Percentiles rank a stretch among this genome's conserved stretches.
Evolutionary conservation across 768 basidiomycete genomes (phyloP).

Genomic region (Grammothele lineata): DNA sequence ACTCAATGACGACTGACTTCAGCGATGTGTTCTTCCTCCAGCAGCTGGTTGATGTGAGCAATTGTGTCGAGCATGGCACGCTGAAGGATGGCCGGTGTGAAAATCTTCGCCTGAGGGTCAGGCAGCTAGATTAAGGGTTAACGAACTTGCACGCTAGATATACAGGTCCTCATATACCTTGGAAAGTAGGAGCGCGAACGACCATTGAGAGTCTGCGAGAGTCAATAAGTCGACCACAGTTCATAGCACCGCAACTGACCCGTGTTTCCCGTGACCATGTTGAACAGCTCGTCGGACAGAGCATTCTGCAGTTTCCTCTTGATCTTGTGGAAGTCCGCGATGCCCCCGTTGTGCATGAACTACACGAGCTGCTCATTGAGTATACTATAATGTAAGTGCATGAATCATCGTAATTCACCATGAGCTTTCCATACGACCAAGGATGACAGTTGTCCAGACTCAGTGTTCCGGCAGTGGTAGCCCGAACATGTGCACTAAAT

Average conservation of each 20-base stretch:
- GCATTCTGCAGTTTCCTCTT: constrained; percentile 76
- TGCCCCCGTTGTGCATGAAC: constrained; percentile 99
- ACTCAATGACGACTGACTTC: constrained; percentile 54
- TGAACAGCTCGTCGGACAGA: constrained; percentile 80
- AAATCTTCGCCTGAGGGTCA: constrained; percentile 70
- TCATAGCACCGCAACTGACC: constrained; percentile 50
- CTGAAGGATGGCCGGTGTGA: constrained; percentile 67
- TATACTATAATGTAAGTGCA: too few relatives aligned
- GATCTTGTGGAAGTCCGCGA: constrained; percentile 75
- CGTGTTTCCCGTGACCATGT: constrained; percentile 89
- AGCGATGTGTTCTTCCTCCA: constrained; percentile 65
- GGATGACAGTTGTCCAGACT: constrained; percentile 95
- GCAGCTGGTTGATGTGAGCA: constrained; percentile 67
- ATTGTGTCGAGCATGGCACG: constrained; percentile 91
- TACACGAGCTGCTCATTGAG: too few relatives aligned
- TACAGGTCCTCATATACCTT: constrained; percentile 45
- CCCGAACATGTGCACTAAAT: constrained; percentile 81
- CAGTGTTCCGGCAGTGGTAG: constrained; percentile 89
- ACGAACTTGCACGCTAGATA: too few relatives aligned
- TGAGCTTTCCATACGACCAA: constrained; percentile 86
- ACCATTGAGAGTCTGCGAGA: constrained; percentile 88
- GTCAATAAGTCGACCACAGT: too few relatives aligned
- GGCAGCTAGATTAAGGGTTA: constrained; percentile 52
- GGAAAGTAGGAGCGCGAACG: constrained; percentile 88
- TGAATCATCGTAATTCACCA: constrained; percentile 56